These are phyloP conservation scores for Boletus reticulatus DNA, from an alignment of 768 basidiomycete genomes.

Conservation along the genomic window DNA sequence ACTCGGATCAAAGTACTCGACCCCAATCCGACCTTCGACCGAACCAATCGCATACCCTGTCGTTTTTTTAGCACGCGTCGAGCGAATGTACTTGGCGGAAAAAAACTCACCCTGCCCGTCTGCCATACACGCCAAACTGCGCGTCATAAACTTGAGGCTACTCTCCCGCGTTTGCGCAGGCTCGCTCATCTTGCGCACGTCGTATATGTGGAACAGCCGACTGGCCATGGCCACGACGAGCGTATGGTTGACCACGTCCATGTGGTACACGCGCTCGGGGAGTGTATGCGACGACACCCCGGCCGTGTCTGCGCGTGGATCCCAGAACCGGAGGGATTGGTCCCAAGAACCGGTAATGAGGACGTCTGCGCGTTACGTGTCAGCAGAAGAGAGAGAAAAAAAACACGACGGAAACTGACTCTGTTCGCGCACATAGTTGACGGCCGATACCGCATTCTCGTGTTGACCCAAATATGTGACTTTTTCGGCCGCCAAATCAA, in stretches of 20 bases:
- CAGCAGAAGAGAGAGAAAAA: background rate
- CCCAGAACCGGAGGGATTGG: constrained; percentile 84
- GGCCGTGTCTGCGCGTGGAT: constrained; percentile 59
- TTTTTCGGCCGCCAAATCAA: constrained; percentile 74
- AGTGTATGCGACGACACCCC: constrained; percentile 59
- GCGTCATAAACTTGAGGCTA: constrained; percentile 93
- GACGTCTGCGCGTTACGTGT: constrained; percentile 42
- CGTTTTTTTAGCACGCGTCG: too few species aligned
- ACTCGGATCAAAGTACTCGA: constrained; percentile 92
- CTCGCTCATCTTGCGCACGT: constrained; percentile 72
- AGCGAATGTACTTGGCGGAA: too few species aligned
- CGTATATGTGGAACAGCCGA: constrained; percentile 86
- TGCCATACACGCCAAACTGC: constrained; percentile 87
- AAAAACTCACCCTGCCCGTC: constrained; percentile 74
- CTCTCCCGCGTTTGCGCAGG: constrained; percentile 85
- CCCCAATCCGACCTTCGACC: constrained; percentile 94
- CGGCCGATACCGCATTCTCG: constrained; percentile 72
- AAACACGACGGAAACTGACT: background rate
- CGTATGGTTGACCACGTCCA: constrained; percentile 68
- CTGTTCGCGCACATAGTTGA: constrained; percentile 64
- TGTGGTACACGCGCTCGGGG: constrained; percentile 59
- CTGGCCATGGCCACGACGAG: constrained; percentile 56
- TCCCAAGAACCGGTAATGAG: constrained; percentile 94
- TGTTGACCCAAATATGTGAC: constrained; percentile 78
- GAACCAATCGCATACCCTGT: constrained; percentile 87